phyloP scores from a whole-genome alignment of 2,329 filamentous ascomycete genomes.

The Coniochaeta sp. region DNA sequence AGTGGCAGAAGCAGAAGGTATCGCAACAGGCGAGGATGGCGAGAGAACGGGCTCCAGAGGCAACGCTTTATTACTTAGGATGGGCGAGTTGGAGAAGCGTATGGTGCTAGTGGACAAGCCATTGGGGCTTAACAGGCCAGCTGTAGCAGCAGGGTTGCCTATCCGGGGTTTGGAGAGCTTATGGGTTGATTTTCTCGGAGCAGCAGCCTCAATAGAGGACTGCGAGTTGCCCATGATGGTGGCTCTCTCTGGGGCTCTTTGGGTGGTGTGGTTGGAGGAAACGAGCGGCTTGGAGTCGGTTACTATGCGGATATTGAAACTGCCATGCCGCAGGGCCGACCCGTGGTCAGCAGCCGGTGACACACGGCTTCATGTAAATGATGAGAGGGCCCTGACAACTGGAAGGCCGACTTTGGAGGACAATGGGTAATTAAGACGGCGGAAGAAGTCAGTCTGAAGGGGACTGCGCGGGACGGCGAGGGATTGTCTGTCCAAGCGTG shows the following conservation, averaged over 20 bases:
- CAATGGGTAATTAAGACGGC: conserved; percentile 3
- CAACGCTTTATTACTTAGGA: conserved; percentile 16
- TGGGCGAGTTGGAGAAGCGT: conserved; percentile 19
- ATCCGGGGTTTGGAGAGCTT: conserved; percentile 46
- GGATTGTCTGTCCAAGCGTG: neutral
- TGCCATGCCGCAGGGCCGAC: conserved; percentile 31
- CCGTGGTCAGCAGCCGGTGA: conserved; percentile 19
- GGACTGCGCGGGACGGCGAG: neutral
- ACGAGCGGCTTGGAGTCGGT: conserved; percentile 21
- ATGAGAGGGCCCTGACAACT: conserved; percentile 5
- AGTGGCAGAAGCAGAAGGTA: conserved; percentile 7
- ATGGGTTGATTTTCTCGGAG: conserved; percentile 29
- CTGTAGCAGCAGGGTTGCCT: conserved; percentile 31
- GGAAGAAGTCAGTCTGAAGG: conserved; percentile 12
- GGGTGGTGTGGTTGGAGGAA: conserved; percentile 10
- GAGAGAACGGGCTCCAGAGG: conserved; percentile 16
- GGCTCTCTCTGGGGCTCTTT: too few relatives aligned
- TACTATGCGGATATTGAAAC: conserved; percentile 28
- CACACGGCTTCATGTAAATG: conserved; percentile 21
- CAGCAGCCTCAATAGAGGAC: conserved; percentile 33
- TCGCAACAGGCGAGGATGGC: conserved; percentile 8
- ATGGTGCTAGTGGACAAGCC: conserved; percentile 22
- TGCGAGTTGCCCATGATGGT: conserved; percentile 44
- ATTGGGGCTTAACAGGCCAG: conserved; percentile 32
- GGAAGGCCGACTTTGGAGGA: neutral